These are phyloP conservation scores for Colletotrichum plurivorum DNA, from an alignment of 2,329 filamentous ascomycete genomes.

Conservation along the genomic window DNA sequence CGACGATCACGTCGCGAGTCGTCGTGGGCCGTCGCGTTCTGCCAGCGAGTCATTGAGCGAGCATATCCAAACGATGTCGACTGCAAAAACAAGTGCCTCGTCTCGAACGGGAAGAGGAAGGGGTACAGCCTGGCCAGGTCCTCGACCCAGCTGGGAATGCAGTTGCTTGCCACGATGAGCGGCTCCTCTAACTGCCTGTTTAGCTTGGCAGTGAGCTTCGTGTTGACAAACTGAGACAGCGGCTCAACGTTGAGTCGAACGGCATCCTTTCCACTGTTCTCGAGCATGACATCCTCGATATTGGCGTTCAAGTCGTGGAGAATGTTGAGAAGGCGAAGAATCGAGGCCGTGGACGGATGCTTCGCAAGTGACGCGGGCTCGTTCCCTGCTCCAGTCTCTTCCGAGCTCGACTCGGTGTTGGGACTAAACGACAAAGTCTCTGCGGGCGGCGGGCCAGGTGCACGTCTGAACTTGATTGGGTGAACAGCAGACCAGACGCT, in stretches of 20 bases:
- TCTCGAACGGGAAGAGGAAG: conserved; percentile 98
- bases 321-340: conserved; percentile 89
- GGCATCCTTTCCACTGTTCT: conserved; percentile 73
- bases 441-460: conserved; percentile 83
- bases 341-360: conserved; percentile 87
- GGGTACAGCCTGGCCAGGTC: conserved; percentile 94
- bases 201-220: conserved; percentile 96
- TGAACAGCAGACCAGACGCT: conserved; percentile 94
- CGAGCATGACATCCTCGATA: conserved; percentile 88
- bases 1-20: conserved; percentile 86
- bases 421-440: conserved; percentile 75
- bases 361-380: conserved; percentile 86
- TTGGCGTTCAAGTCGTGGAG: conserved; percentile 94
- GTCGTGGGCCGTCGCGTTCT: conserved; percentile 87
- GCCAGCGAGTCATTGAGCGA: conserved; percentile 97
- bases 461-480: conserved; percentile 91
- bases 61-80: conserved; percentile 99
- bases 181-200: conserved; percentile 98
- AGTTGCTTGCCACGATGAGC: conserved; percentile 96
- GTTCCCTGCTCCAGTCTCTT: conserved; percentile 67
- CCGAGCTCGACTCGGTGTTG: conserved; percentile 62
- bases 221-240: conserved; percentile 95
- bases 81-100: conserved; percentile 94
- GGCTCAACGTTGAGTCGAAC: conserved; percentile 84
- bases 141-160: conserved; percentile 95